Evolutionary conservation across 2,329 filamentous ascomycete species (phyloP).

Genomic region (Periconia digitata): DNA sequence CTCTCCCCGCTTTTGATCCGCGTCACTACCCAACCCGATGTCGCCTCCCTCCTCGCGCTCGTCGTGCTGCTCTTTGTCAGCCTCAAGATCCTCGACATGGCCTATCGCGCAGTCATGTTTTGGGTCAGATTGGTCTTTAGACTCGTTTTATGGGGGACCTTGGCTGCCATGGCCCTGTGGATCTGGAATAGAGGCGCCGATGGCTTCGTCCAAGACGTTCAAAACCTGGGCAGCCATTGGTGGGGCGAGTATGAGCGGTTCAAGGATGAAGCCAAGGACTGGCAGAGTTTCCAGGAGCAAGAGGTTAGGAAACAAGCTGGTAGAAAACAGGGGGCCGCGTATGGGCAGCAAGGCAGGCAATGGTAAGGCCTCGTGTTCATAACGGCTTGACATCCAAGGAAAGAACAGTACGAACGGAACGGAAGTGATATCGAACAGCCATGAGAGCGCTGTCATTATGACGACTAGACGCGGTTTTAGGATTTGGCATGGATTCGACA

Average conservation of each 20-base stretch:
- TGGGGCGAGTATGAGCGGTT: constrained; percentile 39
- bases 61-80: constrained; percentile 64
- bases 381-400: no score
- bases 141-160: constrained; percentile 64
- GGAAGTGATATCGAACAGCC: no score
- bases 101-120: constrained; percentile 73
- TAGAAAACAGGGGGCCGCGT: neutral
- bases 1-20: constrained; percentile 32
- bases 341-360: neutral
- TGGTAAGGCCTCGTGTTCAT: neutral
- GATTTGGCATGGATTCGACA: neutral
- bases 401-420: no score
- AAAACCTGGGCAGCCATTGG: constrained; percentile 40
- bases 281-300: constrained; percentile 25
- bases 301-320: constrained; percentile 20
- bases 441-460: no score
- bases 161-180: constrained; percentile 59
- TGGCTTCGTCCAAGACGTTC: constrained; percentile 63
- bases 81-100: constrained; percentile 66
- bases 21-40: constrained; percentile 43
- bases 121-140: constrained; percentile 70
- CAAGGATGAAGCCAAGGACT: constrained; percentile 14
- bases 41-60: constrained; percentile 58
- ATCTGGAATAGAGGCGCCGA: constrained; percentile 64
- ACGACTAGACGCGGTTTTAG: neutral